Percentiles rank a stretch among this genome's conserved stretches.
phyloP scores from a whole-genome alignment of 352 stramenopile genomes.

The Phytopythium sindhum region DNA sequence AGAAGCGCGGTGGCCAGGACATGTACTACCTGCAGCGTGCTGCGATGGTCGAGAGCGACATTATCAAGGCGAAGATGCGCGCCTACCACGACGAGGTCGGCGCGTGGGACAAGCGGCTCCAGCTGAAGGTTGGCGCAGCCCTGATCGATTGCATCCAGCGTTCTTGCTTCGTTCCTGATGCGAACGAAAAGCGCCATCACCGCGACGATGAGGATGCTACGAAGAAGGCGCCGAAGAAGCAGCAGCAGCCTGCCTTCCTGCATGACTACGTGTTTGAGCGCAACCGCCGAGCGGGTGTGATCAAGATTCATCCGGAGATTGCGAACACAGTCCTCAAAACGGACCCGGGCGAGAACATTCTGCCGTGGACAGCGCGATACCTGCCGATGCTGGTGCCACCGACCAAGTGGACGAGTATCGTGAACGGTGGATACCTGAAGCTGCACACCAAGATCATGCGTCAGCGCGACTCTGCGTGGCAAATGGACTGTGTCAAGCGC shows the following conservation, averaged over 20 bases:
- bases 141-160: constrained; percentile 79
- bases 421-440: constrained; percentile 92
- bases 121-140: constrained; percentile 88
- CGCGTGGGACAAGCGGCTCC: constrained; percentile 84
- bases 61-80: constrained; percentile 39
- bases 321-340: constrained; percentile 49
- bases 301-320: constrained; percentile 67
- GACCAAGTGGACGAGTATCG: constrained; percentile 84
- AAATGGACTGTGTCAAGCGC: constrained; percentile 87
- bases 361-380: constrained; percentile 84
- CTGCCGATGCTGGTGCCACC: constrained; percentile 97
- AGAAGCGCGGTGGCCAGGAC: constrained; percentile 25
- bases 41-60: constrained; percentile 28
- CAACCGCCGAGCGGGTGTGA: constrained; percentile 75
- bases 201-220: constrained; percentile 7
- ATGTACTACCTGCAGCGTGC: constrained; percentile 30
- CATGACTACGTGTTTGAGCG: constrained; percentile 81
- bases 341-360: constrained; percentile 48
- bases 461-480: constrained; percentile 70
- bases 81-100: constrained; percentile 71
- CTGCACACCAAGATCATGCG: constrained; percentile 94
- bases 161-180: constrained; percentile 66
- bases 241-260: constrained; percentile 54
- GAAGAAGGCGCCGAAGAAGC: constrained; percentile 19
- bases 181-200: neutral